phyloP scores from a whole-genome alignment of 768 basidiomycete genomes.

The Porphyrellus cyaneotinctus region DNA sequence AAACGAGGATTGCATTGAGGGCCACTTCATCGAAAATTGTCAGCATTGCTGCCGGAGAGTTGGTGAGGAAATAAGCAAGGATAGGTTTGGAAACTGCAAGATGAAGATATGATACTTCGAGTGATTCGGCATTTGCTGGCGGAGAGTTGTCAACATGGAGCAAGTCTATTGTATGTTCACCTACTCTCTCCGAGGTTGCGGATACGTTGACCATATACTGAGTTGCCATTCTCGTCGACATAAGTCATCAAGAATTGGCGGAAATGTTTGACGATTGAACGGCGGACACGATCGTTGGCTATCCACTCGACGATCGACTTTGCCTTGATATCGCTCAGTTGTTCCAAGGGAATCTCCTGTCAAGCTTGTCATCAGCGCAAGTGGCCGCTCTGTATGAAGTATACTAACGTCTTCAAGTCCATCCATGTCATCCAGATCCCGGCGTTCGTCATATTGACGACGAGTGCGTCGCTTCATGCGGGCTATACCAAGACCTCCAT shows the following conservation, averaged over 20 bases:
- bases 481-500: conserved; percentile 58
- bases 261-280: conserved; percentile 90
- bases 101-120: conserved; percentile 97
- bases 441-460: conserved; percentile 90
- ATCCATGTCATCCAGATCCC: conserved; percentile 87
- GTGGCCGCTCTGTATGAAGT: background rate
- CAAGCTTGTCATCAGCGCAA: conserved; percentile 13
- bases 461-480: conserved; percentile 81
- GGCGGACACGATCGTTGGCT: conserved; percentile 83
- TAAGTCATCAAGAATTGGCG: conserved; percentile 94
- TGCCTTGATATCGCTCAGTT: conserved; percentile 96
- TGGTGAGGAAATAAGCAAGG: conserved; percentile 95
- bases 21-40: conserved; percentile 95
- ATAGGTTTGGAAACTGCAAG: conserved; percentile 90
- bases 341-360: conserved; percentile 91
- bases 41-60: conserved; percentile 90
- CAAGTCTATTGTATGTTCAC: conserved; percentile 21
- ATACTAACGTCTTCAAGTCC: conserved; percentile 76
- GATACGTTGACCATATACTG: conserved; percentile 93
- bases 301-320: conserved; percentile 99
- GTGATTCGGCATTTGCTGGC: conserved; percentile 91
- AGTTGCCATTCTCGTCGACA: conserved; percentile 85
- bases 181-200: conserved; percentile 91
- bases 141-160: conserved; percentile 9
- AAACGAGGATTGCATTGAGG: conserved; percentile 88